Percentiles rank a stretch among this genome's conserved stretches.
These are phyloP conservation scores for Sclerotinia sclerotiorum DNA, from an alignment of 2,329 filamentous ascomycete genomes.

Conservation along the genomic window DNA sequence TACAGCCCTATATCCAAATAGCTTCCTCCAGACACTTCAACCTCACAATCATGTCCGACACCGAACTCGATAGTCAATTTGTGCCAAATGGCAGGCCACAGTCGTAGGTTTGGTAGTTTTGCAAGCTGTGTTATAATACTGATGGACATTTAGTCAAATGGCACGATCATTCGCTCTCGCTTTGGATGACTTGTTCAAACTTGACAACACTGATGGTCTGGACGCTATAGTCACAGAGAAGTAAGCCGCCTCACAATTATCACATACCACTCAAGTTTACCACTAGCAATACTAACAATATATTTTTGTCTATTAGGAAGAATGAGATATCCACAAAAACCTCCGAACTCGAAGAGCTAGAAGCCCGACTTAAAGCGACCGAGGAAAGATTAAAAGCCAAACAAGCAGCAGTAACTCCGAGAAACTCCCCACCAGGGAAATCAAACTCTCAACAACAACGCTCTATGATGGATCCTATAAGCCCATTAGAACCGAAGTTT, in stretches of 20 bases:
- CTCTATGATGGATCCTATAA: slow-evolving; percentile 2
- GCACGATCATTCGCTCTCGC: slow-evolving; percentile 84
- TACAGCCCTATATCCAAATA: slow-evolving; percentile 18
- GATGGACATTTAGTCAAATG: slow-evolving; percentile 63
- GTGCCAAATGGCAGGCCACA: slow-evolving; percentile 73
- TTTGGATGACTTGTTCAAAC: slow-evolving; percentile 84
- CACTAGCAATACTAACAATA: background rate
- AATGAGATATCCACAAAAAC: slow-evolving; percentile 71
- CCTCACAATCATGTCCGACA: slow-evolving; percentile 51
- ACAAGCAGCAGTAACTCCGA: slow-evolving; percentile 23
- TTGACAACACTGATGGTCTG: slow-evolving; percentile 75
- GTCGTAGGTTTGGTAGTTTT: slow-evolving; percentile 61
- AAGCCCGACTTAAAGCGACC: slow-evolving; percentile 79
- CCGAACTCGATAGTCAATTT: slow-evolving; percentile 74
- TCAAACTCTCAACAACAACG: background rate
- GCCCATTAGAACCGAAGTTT: slow-evolving; percentile 21
- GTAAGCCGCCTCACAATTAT: slow-evolving; percentile 47
- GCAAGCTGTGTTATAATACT: slow-evolving; percentile 15
- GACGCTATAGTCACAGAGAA: slow-evolving; percentile 76
- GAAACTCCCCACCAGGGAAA: slow-evolving; percentile 3
- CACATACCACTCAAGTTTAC: slow-evolving; percentile 14
- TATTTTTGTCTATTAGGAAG: slow-evolving; percentile 57
- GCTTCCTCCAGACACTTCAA: slow-evolving; percentile 4
- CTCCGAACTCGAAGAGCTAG: slow-evolving; percentile 81
- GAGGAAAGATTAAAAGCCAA: slow-evolving; percentile 67